Evolutionary conservation across 1,284 basidiomycete genomes (phyloP).

Genomic region (Rhodofomes roseus): DNA sequence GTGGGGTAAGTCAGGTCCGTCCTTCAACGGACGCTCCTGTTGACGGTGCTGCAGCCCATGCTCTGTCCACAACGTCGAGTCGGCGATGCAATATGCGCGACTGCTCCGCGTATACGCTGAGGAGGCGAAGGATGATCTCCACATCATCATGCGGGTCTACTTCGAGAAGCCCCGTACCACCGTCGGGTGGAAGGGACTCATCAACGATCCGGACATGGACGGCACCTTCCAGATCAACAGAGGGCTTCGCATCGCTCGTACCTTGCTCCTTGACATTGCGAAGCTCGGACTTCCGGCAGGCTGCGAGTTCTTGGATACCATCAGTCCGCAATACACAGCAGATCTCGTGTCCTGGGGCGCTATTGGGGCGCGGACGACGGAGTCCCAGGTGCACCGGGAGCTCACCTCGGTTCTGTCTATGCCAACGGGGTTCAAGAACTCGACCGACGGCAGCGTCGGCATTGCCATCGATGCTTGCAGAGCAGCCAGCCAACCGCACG

Average conservation of each 20-base stretch:
- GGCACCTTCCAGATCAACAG: slow-evolving; percentile 93
- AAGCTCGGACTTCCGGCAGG: slow-evolving; percentile 84
- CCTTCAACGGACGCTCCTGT: slow-evolving; percentile 6
- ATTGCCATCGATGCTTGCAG: slow-evolving; percentile 92
- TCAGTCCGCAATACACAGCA: slow-evolving; percentile 92
- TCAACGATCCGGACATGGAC: slow-evolving; percentile 92
- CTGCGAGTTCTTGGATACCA: slow-evolving; percentile 88
- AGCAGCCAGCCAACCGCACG: slow-evolving; percentile 81
- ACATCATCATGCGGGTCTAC: slow-evolving; percentile 97
- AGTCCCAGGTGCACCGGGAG: slow-evolving; percentile 94
- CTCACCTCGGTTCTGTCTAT: slow-evolving; percentile 83
- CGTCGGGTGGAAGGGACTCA: slow-evolving; percentile 98
- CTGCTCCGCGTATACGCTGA: slow-evolving; percentile 82
- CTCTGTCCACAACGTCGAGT: slow-evolving; percentile 86
- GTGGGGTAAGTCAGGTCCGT: slow-evolving; percentile 58
- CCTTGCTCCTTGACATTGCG: slow-evolving; percentile 84
- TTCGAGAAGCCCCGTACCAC: slow-evolving; percentile 97
- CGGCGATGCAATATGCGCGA: slow-evolving; percentile 82
- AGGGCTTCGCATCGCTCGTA: slow-evolving; percentile 88
- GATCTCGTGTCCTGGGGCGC: slow-evolving; percentile 98
- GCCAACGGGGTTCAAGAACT: slow-evolving; percentile 84
- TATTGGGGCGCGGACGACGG: slow-evolving; percentile 94
- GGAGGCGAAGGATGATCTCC: slow-evolving; percentile 77
- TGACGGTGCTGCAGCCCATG: slow-evolving; percentile 63
- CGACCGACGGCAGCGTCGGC: slow-evolving; percentile 73